Percentiles rank a stretch among this genome's conserved stretches.
Evolutionary conservation across 1,139 yeast genomes (phyloP).

Genomic region (Debaryomyces singareniensis): DNA sequence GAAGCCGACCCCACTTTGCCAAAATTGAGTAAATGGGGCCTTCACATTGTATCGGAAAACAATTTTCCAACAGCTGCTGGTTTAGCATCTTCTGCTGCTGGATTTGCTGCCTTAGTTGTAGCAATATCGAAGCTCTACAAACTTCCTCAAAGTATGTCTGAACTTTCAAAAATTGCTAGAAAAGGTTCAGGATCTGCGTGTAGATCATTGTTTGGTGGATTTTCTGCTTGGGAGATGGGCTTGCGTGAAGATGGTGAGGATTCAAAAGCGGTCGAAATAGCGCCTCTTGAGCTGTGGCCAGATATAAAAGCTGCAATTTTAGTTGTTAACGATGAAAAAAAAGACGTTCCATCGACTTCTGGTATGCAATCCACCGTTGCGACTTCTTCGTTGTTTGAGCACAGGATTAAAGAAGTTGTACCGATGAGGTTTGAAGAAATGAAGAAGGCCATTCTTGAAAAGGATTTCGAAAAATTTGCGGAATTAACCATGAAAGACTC

Average conservation of each 20-base stretch:
- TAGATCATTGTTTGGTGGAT: conserved; percentile 93
- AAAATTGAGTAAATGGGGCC: conserved; percentile 54
- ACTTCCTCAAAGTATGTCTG: conserved; percentile 76
- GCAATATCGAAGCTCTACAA: conserved; percentile 79
- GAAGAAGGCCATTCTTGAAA: conserved; percentile 65
- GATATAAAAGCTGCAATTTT: conserved; percentile 84
- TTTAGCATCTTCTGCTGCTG: conserved; percentile 95
- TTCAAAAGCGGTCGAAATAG: conserved; percentile 88
- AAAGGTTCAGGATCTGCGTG: conserved; percentile 99
- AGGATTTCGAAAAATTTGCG: conserved; percentile 76
- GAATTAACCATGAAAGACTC: conserved; percentile 93
- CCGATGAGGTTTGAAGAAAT: conserved; percentile 78
- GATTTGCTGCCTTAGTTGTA: conserved; percentile 89
- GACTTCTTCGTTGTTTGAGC: conserved; percentile 78
- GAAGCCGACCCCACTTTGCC: conserved; percentile 43
- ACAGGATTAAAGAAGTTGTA: conserved; percentile 74
- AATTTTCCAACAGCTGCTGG: conserved; percentile 99
- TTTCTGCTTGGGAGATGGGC: conserved; percentile 99
- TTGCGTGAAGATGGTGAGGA: conserved; percentile 63
- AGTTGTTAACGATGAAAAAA: conserved; percentile 88
- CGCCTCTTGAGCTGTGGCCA: conserved; percentile 85
- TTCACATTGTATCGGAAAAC: conserved; percentile 87
- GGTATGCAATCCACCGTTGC: conserved; percentile 96
- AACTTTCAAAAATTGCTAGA: conserved; percentile 87
- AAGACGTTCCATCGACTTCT: conserved; percentile 88